phyloP scores from a whole-genome alignment of 2,329 filamentous ascomycete species.

The Ophiostoma sp. region DNA sequence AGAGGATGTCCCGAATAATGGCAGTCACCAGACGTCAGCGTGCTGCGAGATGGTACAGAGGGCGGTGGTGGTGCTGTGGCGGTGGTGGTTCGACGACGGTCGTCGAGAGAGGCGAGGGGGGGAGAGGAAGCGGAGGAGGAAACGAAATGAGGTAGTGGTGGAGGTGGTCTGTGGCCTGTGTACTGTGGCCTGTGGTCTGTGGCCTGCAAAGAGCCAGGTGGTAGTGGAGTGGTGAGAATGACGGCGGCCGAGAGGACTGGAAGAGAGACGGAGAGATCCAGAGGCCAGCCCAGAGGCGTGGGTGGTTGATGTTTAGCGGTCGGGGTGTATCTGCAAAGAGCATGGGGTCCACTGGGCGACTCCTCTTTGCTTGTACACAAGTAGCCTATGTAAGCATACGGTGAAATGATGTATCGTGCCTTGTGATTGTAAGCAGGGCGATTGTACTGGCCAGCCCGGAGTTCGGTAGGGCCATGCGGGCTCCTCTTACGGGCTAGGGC shows the following conservation, averaged over 20 bases:
- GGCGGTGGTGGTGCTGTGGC: not conserved
- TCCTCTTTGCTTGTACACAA: constrained; percentile 6
- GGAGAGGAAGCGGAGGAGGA: not conserved
- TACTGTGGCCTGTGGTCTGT: not conserved
- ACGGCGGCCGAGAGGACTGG: constrained; percentile 9
- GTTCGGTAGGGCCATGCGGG: constrained; percentile 15
- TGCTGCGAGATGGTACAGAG: constrained; percentile 2
- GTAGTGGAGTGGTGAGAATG: constrained; percentile 9
- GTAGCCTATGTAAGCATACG: not conserved
- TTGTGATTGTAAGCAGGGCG: constrained; percentile 11
- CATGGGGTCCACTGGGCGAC: constrained; percentile 16
- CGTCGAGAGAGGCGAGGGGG: not conserved
- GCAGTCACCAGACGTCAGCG: not conserved
- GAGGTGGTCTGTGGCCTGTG: not conserved
- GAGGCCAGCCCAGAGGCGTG: constrained; percentile 1
- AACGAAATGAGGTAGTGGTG: not conserved
- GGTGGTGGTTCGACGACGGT: not conserved
- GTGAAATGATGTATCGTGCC: constrained; percentile 9
- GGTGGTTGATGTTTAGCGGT: constrained; percentile 13
- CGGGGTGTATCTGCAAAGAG: constrained; percentile 16
- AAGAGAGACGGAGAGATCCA: constrained; percentile 12
- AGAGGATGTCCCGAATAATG: not conserved
- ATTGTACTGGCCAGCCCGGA: constrained; percentile 16
- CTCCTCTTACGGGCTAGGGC: not conserved
- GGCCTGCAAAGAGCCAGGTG: not conserved